Evolutionary conservation across 371 early-diverging fungal species (phyloP).

Genomic region (Mucor indicus): DNA sequence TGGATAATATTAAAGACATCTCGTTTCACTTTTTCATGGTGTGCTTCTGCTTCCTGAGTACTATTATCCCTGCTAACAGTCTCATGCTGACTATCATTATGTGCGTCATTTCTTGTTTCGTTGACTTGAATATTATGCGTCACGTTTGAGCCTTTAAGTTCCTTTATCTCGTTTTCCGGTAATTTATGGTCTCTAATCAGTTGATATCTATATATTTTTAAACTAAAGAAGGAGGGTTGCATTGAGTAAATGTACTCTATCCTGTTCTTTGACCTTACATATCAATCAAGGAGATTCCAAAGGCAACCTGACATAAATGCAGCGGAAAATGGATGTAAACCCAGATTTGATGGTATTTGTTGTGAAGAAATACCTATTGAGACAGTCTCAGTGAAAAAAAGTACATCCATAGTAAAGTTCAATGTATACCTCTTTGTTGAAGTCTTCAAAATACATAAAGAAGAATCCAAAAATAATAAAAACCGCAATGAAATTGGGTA

Average conservation of each 20-base stretch:
- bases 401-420: background rate
- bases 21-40: background rate
- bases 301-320: slow-evolving; percentile 53
- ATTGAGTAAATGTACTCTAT: background rate
- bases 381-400: too few relatives aligned
- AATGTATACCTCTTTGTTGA: slow-evolving; percentile 47
- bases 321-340: slow-evolving; percentile 58
- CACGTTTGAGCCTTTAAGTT: background rate
- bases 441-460: slow-evolving; percentile 55
- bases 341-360: slow-evolving; percentile 54
- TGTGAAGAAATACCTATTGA: slow-evolving; percentile 40
- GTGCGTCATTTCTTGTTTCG: too few relatives aligned
- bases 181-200: slow-evolving; percentile 23
- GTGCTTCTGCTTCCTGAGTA: background rate
- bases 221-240: slow-evolving; percentile 8
- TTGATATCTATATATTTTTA: slow-evolving; percentile 35
- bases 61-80: background rate
- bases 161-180: slow-evolving; percentile 7
- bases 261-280: slow-evolving; percentile 21
- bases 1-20: too few relatives aligned
- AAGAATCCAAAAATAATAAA: slow-evolving; percentile 52
- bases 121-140: too few relatives aligned
- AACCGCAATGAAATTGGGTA: slow-evolving; percentile 50
- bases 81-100: too few relatives aligned
- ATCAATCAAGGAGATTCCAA: slow-evolving; percentile 48